Evolutionary conservation across 176 grass and related monocot genomes (phyloP), one percentile per base, ranked within the genome.

Genomic region (Urochloa ruziziensis): DNA sequence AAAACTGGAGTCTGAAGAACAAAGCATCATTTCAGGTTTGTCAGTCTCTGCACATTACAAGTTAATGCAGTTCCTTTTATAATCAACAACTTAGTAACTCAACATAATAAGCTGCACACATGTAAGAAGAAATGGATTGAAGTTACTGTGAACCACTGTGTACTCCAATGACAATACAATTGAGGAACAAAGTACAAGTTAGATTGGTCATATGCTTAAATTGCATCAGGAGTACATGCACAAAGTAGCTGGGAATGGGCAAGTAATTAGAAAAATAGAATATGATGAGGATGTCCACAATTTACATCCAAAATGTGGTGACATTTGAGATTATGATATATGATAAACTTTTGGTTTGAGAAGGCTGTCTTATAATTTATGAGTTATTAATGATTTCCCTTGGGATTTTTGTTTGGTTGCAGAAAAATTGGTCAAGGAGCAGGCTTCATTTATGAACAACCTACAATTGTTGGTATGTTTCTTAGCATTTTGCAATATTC

Each of bases 351-450:
- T 53, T 60, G 43, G 43, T 46, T 46, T 10, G 36, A 46, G 7
- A 46, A 46, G 7, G 43, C 43, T 46, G 11, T 46, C 43, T 46
- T 12, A 46, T 12, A 46, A 46, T 46, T 46, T 46, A 46, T 46
- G 43, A 46, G 43, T 46, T 46, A 12, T 46, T 46, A 46, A 7
- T 46, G 43, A 46, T 46, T 46, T 46, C 43, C 9, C 43, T 46
- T 46, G 43, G 43, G 43, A 46, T 12, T 28, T 54, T 39, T 84
- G 49, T 42, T 83, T 84, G 61, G 65, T 91, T 87, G 74, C 82
- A 96, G 94, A 96, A 80, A 93, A 88, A 76, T 74, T 96, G 86
- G 88, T 93, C 48, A 96, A 93, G 86, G 94, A 93, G 64, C 94
- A 91, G 84, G 91, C 91, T 77, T 96, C 94, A 3, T 78, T 89